Evolutionary conservation across 2,329 filamentous ascomycete species (phyloP), one percentile per base, ranked within the genome.

Genomic region (Scedosporium boydii): DNA sequence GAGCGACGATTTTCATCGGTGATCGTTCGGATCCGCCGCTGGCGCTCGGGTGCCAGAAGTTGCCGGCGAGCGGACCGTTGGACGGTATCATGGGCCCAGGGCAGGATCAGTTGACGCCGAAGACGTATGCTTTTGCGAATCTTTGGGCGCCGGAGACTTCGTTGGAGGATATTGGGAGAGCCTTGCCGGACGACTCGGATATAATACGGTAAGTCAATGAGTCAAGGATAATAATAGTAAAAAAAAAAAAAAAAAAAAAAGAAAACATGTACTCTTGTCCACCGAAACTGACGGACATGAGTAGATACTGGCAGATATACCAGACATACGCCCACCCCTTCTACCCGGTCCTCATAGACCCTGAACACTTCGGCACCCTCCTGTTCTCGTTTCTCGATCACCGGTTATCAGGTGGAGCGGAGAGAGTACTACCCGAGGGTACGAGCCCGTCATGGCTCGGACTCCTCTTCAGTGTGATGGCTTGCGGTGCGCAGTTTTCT

Each of bases 251-350:
- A 6, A 34, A 34, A 12, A 38, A 9, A 38, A 38, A 12, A 10
- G 9, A 38, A 38, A 38, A 12, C 6, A 6, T 34, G 34, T 38
- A 12, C 10, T 2, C 10, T 14, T 38, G 56, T 38, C 26, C 14
- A 14, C 27, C 4, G 34, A 27, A 34, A 60, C 23, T 23, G 18
- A 23, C 23, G 5, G 10, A n/a, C 5, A 21, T 12, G 27, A n/a
- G 6, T 34, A 61, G 59, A 26, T 61, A 61, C 29, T 61, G 59
- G 59, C 27, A 51, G n/a, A 51, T 56, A 26, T 61, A 61, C 29
- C 59, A 56, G 29, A 16, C 27, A 1, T 61, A 51, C 34, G 59
- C 29, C 1, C 59, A 61, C 29, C 59, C 59, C 1, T 61, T 61
- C 29, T 61, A 61, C 21, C 59, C 59, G 4, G 59, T n/a, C 9